Evolutionary conservation across 2,329 filamentous ascomycete species (phyloP).

Genomic region (Chrysoporthe austroafricana): DNA sequence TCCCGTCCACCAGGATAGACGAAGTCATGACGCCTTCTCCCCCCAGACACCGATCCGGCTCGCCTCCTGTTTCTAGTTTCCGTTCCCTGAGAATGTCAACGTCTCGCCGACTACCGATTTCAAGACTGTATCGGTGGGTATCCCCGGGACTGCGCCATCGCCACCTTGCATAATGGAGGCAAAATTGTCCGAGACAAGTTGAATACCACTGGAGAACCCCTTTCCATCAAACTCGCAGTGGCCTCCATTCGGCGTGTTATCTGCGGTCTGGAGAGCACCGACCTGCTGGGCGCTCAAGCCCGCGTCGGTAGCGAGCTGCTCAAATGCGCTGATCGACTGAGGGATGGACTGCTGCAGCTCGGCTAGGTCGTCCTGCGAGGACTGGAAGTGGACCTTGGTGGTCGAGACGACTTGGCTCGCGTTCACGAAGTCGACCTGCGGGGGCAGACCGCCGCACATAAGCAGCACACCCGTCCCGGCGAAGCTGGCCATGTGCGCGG

Average conservation of each 20-base stretch:
- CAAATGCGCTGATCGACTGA: conserved; percentile 53
- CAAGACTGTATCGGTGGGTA: conserved; percentile 53
- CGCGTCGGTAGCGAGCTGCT: conserved; percentile 47
- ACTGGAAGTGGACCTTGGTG: conserved; percentile 61
- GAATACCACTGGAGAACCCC: conserved; percentile 59
- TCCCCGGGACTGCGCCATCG: conserved; percentile 51
- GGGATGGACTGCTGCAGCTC: conserved; percentile 55
- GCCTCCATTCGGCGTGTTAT: conserved; percentile 58
- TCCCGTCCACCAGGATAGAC: too few species aligned
- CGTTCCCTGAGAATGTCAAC: conserved; percentile 40
- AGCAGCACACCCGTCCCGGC: conserved; percentile 55
- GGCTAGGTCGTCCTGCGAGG: conserved; percentile 54
- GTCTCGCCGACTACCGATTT: conserved; percentile 54
- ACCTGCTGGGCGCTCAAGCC: conserved; percentile 51
- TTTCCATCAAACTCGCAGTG: conserved; percentile 62
- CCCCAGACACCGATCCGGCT: not conserved
- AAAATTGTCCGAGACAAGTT: conserved; percentile 59
- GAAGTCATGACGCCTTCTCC: not conserved
- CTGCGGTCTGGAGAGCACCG: conserved; percentile 58
- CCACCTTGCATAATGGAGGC: conserved; percentile 57
- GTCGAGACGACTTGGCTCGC: conserved; percentile 43
- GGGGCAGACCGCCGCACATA: conserved; percentile 58
- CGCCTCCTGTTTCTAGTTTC: conserved; percentile 19
- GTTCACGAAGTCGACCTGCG: conserved; percentile 55
- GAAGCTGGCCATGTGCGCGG: conserved; percentile 56